phyloP scores from a whole-genome alignment of 108 stramenopile species.

The Skeletonema marinoi region DNA sequence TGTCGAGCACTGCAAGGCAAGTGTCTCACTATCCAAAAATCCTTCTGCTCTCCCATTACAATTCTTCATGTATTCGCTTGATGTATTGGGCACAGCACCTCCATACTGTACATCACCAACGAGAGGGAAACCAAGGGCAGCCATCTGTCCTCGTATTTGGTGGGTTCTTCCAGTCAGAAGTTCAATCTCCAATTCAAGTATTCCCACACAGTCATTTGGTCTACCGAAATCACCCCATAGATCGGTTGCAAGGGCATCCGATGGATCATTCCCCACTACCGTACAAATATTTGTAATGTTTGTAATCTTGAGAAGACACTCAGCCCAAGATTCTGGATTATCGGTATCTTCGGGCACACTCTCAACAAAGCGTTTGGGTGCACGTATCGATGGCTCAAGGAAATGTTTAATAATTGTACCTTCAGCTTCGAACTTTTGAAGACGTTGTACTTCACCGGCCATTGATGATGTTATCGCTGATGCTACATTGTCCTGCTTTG shows the following conservation, averaged over 20 bases:
- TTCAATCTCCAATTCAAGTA: conserved; percentile 72
- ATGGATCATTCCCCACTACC: conserved; percentile 41
- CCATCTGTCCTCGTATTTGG: conserved; percentile 89
- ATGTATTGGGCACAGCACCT: conserved; percentile 57
- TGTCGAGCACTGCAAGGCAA: conserved; percentile 78
- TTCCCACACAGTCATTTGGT: conserved; percentile 59
- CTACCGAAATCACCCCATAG: conserved; percentile 41
- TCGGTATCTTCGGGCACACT: conserved; percentile 21
- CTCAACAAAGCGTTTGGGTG: conserved; percentile 62
- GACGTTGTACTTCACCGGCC: conserved; percentile 27
- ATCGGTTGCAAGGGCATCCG: conserved; percentile 23
- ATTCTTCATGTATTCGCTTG: not conserved
- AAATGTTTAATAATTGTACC: conserved; percentile 65
- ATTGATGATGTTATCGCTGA: not conserved
- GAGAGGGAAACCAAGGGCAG: conserved; percentile 72
- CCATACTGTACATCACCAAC: conserved; percentile 86
- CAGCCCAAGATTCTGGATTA: conserved; percentile 61
- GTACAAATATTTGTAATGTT: conserved; percentile 51
- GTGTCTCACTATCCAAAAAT: conserved; percentile 45
- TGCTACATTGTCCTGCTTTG: not conserved
- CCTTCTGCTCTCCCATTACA: not conserved
- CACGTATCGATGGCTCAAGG: conserved; percentile 71
- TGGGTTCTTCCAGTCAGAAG: conserved; percentile 86
- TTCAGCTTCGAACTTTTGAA: conserved; percentile 32
- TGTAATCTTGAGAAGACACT: conserved; percentile 71